Conservation (phyloP, 148 eudicot species). For the Vaccinium vitisidaea region DNA sequence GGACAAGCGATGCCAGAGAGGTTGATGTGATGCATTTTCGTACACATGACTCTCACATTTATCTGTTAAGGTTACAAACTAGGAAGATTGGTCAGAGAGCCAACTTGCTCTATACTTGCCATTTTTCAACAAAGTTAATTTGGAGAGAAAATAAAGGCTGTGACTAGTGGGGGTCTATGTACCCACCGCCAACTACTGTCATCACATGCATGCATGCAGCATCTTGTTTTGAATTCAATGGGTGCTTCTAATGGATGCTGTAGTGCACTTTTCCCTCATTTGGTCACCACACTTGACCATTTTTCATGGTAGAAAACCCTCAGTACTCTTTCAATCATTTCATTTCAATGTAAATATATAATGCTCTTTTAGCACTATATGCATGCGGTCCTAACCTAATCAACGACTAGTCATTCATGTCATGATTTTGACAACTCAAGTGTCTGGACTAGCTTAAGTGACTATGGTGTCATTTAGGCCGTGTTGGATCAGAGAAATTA, state of each 20-base stretch:
- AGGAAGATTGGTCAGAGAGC: not conserved
- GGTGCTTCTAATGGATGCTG: not conserved
- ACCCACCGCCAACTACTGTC: not conserved
- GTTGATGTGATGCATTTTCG: slow-evolving; percentile 1
- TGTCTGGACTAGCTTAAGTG: no score
- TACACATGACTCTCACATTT: not conserved
- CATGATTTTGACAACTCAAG: no score
- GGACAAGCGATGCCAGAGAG: no score
- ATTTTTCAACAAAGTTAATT: not conserved
- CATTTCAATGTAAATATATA: not conserved
- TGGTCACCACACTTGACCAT: not conserved
- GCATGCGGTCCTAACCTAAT: no score
- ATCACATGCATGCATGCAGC: not conserved
- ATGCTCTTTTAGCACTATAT: not conserved
- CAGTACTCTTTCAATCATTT: not conserved
- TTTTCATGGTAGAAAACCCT: not conserved
- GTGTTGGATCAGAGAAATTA: no score
- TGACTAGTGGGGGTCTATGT: not conserved
- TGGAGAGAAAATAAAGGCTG: not conserved
- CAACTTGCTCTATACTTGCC: not conserved
- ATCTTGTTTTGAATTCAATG: not conserved
- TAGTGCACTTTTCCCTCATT: not conserved
- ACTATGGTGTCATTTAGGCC: no score
- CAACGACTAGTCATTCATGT: no score
- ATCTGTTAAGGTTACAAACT: not conserved